Evolutionary conservation across 805 yeast species (phyloP), one percentile per base, ranked within the genome.

Genomic region (Wickerhamomyces kurtzmanii): DNA sequence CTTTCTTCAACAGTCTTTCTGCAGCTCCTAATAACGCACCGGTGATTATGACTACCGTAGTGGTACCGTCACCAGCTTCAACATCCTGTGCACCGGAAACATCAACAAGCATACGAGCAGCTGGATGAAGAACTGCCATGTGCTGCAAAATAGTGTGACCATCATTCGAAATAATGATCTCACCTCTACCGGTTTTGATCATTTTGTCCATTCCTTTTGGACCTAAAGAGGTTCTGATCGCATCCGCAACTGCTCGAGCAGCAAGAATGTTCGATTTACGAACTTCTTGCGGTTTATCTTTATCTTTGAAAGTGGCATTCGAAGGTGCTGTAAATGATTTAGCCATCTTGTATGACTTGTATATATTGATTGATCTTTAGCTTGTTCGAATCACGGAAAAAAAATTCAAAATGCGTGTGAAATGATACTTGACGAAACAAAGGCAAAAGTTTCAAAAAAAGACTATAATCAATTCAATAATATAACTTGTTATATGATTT

Each of bases 181-280:
- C 86, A 22, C 97, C 97, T 33, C 70, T 71, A 28, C 87, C 79
- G 12, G 97, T 87, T 58, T 85, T 85, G 60, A 84, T 85, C 97
- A 91, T 89, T 64, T 91, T 91, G 57, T 91, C 99, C 98, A 91
- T 91, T 36, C 99, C 99, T 56, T 86, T 89, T 31, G 99, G 99
- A 13, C 99, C 99, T 34, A 91, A 63, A 11, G 97, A 82, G 18
- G 86, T 66, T 46, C 71, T 73, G 25, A 78, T 84, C 30, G 77
- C 65, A 45, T 77, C 82, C n/a, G 84, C 84, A 22, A 77, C 84
- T 8, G 86, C 84, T 41, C 76, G 57, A 5, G 78, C 79, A 4
- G 79, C 79, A 28, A 69, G 51, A 30, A 72, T 69, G 43, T 71
- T 71, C 22, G 71, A 58, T 47, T 59, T 65, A 33, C 78, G 65